phyloP scores from a whole-genome alignment of 129 eudicot genomes.

The Smallanthus sonchifolius region DNA sequence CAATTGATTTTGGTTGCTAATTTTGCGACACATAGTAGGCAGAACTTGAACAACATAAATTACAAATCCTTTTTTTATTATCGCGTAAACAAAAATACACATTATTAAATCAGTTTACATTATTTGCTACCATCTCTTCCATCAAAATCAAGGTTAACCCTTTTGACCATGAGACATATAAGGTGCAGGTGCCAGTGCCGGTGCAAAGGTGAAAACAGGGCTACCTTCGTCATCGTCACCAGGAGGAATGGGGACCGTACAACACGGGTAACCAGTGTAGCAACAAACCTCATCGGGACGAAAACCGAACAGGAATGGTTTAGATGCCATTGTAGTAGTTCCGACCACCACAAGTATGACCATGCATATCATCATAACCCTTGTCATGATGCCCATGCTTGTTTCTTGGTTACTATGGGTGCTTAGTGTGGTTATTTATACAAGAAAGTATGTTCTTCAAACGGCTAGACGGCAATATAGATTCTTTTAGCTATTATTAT shows the following conservation, averaged over 20 bases:
- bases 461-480: constrained; percentile 18
- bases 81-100: background rate
- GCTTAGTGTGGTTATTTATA: constrained; percentile 14
- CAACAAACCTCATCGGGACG: constrained; percentile 34
- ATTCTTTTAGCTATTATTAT: too few species aligned
- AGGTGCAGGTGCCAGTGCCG: constrained; percentile 12
- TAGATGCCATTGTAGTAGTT: constrained; percentile 27
- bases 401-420: background rate
- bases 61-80: too few species aligned
- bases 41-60: too few species aligned
- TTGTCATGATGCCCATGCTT: constrained; percentile 19
- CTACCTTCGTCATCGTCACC: constrained; percentile 6
- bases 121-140: background rate
- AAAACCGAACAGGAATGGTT: constrained; percentile 28
- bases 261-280: constrained; percentile 33
- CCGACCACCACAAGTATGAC: constrained; percentile 18
- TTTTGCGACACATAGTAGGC: too few species aligned
- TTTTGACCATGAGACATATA: background rate
- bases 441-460: background rate
- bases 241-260: constrained; percentile 16
- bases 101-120: background rate
- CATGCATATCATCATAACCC: constrained; percentile 11
- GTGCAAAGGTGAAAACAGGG: constrained; percentile 4
- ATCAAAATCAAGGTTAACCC: constrained; percentile 12
- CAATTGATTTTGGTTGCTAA: too few species aligned